These are phyloP conservation scores for Hypericum perforatum DNA, from an alignment of 345 rosid genomes.

Conservation along the genomic window DNA sequence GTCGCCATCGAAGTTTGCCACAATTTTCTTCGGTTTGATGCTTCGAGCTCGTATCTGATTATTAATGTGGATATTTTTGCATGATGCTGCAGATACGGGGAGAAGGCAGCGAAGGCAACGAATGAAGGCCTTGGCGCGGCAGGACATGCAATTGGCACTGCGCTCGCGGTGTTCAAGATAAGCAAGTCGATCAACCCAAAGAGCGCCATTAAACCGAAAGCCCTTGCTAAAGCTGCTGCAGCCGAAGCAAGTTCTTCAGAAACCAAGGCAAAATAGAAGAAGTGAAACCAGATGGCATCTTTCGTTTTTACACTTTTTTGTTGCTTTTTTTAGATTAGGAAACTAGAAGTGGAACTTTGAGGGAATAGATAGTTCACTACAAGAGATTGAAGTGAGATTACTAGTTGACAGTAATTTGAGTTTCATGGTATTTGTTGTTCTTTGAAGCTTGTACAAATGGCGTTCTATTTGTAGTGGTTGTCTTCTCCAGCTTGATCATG, in stretches of 20 bases:
- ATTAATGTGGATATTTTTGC: background rate
- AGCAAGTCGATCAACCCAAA: constrained; percentile 76
- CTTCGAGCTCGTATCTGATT: no score
- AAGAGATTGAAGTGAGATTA: no score
- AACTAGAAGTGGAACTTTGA: no score
- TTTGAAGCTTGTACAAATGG: no score
- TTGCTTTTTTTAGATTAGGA: background rate
- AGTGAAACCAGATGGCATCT: background rate
- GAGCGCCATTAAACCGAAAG: constrained; percentile 57
- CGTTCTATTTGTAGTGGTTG: no score
- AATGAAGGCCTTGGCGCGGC: constrained; percentile 75
- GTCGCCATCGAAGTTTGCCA: no score
- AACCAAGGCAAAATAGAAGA: constrained; percentile 33
- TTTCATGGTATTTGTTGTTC: no score
- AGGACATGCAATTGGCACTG: constrained; percentile 80
- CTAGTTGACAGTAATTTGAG: no score
- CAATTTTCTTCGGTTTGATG: no score
- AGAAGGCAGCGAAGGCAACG: constrained; percentile 59
- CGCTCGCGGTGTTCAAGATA: constrained; percentile 93
- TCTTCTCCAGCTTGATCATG: no score
- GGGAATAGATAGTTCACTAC: no score
- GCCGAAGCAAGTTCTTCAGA: constrained; percentile 34
- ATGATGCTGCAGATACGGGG: constrained; percentile 52
- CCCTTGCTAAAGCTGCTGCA: constrained; percentile 60
- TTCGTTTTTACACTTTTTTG: background rate